Evolutionary conservation across 176 grass and related monocot species (phyloP), one percentile per base, ranked within the genome.

Genomic region (Tillandsia leiboldiana): DNA sequence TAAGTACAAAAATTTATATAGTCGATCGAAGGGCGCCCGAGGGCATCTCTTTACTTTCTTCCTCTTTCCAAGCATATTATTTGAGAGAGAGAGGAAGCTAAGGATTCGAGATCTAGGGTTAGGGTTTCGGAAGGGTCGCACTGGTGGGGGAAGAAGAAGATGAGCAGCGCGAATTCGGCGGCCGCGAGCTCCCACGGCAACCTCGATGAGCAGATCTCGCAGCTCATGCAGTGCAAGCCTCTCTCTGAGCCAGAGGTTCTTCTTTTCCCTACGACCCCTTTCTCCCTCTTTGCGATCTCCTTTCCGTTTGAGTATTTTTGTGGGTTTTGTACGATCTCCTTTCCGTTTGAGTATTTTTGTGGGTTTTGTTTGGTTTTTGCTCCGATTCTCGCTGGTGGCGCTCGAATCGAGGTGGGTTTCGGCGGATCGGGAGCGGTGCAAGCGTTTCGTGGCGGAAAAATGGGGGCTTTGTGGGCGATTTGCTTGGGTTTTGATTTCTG

Each of bases 211-310:
- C 89, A 97, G 89, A 97, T 97, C 86, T 81, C 83, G 82, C 84
- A 88, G 47, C 89, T 97, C 64, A 90, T 92, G 94, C 94, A 97
- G 87, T 97, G 94, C 94, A 97, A 90, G 82, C 94, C 89, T 24
- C 86, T 97, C 53, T 77, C 89, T 26, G 94, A 97, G 65, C 76
- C 82, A 65, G 94, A 97, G 94, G 93, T 92, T 63, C 52, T 3
- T 11, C 79, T 48, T 49, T 17, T 49, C 48, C 64, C 11, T 1
- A 5, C 0, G 4, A 54, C 28, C 33, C 14, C 9, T 29, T 74
- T 15, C 24, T 22, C 70, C 6, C 11, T 65, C 12, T 22, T 51
- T 14, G 10, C 72, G 33, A 54, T 28, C 53, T 65, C 28, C 12
- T 14, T 56, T 18, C 11, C 1, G 14, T 14, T 49, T 15, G 62